Base-by-base conservation (phyloP, 2,329 filamentous ascomycete species). In the Fusarium veterinarium region DNA sequence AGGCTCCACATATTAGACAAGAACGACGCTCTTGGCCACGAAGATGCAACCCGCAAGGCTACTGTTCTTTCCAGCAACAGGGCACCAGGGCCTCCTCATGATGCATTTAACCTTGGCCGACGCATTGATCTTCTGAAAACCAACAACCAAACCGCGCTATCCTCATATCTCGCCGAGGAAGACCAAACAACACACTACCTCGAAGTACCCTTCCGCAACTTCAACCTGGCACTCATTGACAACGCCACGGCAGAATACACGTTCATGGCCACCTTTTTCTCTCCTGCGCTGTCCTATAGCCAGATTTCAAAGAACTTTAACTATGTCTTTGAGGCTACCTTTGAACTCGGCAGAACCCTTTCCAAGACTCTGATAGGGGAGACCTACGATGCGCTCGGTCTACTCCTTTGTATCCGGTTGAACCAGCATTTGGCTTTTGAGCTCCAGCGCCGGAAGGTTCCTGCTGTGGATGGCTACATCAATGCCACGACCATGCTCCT, bases 391-490 rank as follows among this genome's bases (percentile, higher is more conserved):
- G 93, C 92, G 4, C 85, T 99, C 1, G 96, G 96, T 6, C 86
- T 98, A 14, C 86, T 99, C 12, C 87, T 98, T n/a, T 96, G 94
- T 79, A 95, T 99, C 37, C 91, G 96, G 10, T 84, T 99, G 20
- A 99, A 97, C 76, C 96, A 98, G 79, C 94, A 96, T 75, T 92
- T 95, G 66, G 95, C 96, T 20, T 99, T 99, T 79, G 94, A 97
- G 81, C 87, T 98, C 38, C 96, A 99, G 81, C 90, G 95, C 16
- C 91, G 95, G 60, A 95, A 97, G 79, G 91, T 98, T 2, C 96
- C 96, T 0, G 92, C 94, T 9, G 91, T 94, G 4, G 96, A 99
- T 79, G 88, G 90, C 42, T 99, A 99, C 80, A 92, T 98, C 79
- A 99, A 99, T 80, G 95, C 91, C 49, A 97, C 94, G 9, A 95